Percentiles rank a stretch among this genome's conserved stretches.
Evolutionary conservation across 495 filamentous ascomycete species (phyloP).

Genomic region (Daldinia grandis): DNA sequence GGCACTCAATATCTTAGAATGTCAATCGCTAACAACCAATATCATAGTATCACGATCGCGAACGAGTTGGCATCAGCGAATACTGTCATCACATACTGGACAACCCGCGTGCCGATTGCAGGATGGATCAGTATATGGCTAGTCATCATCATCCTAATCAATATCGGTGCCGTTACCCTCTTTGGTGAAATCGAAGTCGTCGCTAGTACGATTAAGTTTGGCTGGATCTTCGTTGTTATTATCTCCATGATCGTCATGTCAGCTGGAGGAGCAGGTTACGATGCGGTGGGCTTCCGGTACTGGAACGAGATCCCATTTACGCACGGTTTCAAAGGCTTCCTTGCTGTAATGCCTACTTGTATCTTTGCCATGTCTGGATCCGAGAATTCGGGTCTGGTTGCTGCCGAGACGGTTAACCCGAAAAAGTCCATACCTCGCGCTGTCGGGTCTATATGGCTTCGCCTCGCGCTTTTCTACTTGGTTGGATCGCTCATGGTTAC

Average conservation of each 20-base stretch:
- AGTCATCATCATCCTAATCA: slow-evolving; percentile 67
- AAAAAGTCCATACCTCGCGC: slow-evolving; percentile 63
- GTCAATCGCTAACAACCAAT: slow-evolving; percentile 8
- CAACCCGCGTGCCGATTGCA: slow-evolving; percentile 54
- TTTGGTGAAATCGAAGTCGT: slow-evolving; percentile 73
- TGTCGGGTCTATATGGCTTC: slow-evolving; percentile 67
- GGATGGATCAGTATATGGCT: slow-evolving; percentile 70
- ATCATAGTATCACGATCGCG: slow-evolving; percentile 62
- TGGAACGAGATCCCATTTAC: slow-evolving; percentile 64
- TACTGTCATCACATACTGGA: slow-evolving; percentile 71
- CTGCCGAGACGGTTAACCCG: slow-evolving; percentile 66
- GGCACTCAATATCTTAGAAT: neutral
- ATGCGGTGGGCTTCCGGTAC: slow-evolving; percentile 54
- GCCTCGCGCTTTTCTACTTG: slow-evolving; percentile 67
- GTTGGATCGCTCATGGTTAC: slow-evolving; percentile 68
- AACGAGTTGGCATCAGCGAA: slow-evolving; percentile 71
- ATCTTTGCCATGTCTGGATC: slow-evolving; percentile 70
- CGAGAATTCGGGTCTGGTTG: slow-evolving; percentile 67
- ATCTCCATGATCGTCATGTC: slow-evolving; percentile 67
- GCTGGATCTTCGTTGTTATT: slow-evolving; percentile 69
- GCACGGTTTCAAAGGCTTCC: slow-evolving; percentile 67
- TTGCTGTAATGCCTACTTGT: slow-evolving; percentile 67
- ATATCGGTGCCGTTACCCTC: slow-evolving; percentile 65
- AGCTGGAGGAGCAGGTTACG: slow-evolving; percentile 61
- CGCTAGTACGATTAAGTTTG: slow-evolving; percentile 70